These are phyloP conservation scores for Plasmodium berghei DNA, from an alignment of 169 alveolate genomes.

Conservation along the genomic window DNA sequence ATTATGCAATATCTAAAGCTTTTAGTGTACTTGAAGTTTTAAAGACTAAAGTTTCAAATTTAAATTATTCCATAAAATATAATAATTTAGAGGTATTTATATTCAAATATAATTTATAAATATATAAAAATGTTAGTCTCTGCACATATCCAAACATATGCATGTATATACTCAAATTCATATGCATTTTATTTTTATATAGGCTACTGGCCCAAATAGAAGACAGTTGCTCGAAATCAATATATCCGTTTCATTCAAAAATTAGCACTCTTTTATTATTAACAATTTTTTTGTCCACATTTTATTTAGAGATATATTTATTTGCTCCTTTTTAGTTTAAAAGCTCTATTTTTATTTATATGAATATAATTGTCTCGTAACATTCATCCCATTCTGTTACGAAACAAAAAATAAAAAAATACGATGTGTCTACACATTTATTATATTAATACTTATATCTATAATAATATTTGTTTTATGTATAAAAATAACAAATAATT, in stretches of 20 bases:
- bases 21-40: constrained; percentile 39
- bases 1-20: constrained; percentile 57
- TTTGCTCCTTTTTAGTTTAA: too few species aligned
- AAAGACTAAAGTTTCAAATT: constrained; percentile 1
- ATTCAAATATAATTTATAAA: neutral
- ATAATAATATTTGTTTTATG: too few species aligned
- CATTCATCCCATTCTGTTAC: too few species aligned
- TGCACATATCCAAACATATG: neutral
- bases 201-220: constrained; percentile 33
- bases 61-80: constrained; percentile 32
- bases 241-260: constrained; percentile 1
- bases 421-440: too few species aligned
- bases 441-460: too few species aligned
- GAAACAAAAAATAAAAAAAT: too few species aligned
- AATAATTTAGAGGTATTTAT: constrained; percentile 32
- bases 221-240: constrained; percentile 15
- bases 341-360: too few species aligned
- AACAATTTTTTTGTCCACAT: constrained; percentile 3
- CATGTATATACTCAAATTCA: neutral
- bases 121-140: neutral
- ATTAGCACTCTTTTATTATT: neutral
- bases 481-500: too few species aligned
- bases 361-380: too few species aligned
- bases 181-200: neutral
- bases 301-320: neutral